These are phyloP conservation scores for Metschnikowia drakensbergensis DNA, from an alignment of 805 yeast genomes.

Conservation along the genomic window DNA sequence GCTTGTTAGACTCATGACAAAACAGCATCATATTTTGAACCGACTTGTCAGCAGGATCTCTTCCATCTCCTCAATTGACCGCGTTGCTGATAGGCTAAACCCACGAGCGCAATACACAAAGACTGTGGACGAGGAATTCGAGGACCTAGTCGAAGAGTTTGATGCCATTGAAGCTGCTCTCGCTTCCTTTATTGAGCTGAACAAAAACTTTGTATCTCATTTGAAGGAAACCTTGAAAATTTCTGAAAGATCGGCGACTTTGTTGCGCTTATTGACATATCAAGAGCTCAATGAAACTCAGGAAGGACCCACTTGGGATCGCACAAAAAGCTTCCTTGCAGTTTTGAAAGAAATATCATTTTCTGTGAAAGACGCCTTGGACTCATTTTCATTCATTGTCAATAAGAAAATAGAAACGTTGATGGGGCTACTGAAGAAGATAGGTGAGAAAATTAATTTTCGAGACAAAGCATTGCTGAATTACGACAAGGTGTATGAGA, in stretches of 20 bases:
- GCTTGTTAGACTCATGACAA: not conserved
- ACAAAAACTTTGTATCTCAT: constrained; percentile 6
- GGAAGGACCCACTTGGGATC: constrained; percentile 20
- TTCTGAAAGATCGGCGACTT: constrained; percentile 22
- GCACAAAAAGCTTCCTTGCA: constrained; percentile 18
- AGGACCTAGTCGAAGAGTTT: constrained; percentile 22
- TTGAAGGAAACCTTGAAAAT: constrained; percentile 16
- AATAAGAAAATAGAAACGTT: constrained; percentile 18
- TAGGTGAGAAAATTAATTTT: constrained; percentile 25
- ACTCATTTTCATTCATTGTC: constrained; percentile 6
- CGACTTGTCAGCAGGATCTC: not conserved
- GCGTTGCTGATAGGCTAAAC: not conserved
- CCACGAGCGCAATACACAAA: constrained; percentile 5
- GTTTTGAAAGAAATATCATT: constrained; percentile 14
- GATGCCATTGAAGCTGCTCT: constrained; percentile 14
- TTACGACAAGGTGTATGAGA: constrained; percentile 31
- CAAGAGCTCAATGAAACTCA: not conserved
- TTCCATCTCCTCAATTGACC: constrained; percentile 3
- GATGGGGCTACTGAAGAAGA: constrained; percentile 17
- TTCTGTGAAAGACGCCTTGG: constrained; percentile 10
- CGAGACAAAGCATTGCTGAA: constrained; percentile 36
- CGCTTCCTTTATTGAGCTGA: constrained; percentile 8
- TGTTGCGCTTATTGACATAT: constrained; percentile 16
- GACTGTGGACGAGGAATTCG: constrained; percentile 39
- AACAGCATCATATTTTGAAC: not conserved